A percentile compares a stretch with the other conserved stretches of the same genome.
Evolutionary conservation across 306 rosid genomes (phyloP).

Genomic region (Begonia loranthoides): DNA sequence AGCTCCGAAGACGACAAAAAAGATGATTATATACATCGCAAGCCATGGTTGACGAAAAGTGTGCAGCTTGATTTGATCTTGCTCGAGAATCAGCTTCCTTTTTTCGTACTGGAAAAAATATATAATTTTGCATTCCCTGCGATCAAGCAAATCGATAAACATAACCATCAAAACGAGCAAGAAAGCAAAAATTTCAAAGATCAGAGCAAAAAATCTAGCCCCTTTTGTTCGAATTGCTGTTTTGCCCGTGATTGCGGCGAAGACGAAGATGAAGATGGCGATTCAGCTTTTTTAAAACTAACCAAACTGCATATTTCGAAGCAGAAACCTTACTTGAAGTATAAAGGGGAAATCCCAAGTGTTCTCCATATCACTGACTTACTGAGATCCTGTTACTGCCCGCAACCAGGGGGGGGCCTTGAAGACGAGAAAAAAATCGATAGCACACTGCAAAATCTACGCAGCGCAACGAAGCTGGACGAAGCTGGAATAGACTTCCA

Average conservation of each 20-base stretch:
- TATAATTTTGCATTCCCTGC: neutral
- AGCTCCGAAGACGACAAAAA: no score
- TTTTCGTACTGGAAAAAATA: neutral
- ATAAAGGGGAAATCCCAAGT: neutral
- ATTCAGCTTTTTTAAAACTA: neutral
- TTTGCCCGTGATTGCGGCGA: neutral
- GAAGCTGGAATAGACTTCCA: constrained; percentile 27
- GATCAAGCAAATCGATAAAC: no score
- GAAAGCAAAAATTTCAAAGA: neutral
- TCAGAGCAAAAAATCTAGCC: neutral
- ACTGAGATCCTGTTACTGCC: constrained; percentile 25
- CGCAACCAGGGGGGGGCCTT: no score
- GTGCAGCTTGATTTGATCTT: neutral
- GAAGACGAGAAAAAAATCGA: neutral
- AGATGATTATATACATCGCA: neutral
- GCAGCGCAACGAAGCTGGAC: neutral
- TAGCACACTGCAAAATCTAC: neutral
- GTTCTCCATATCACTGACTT: constrained; percentile 37
- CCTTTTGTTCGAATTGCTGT: neutral
- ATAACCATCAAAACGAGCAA: neutral
- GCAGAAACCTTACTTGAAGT: neutral
- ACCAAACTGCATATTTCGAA: neutral
- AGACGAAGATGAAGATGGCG: neutral
- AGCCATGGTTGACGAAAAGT: neutral
- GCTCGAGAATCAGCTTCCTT: neutral